Base-by-base conservation (phyloP, 2,329 filamentous ascomycete genomes). In the Neonectria neomacrospora region DNA sequence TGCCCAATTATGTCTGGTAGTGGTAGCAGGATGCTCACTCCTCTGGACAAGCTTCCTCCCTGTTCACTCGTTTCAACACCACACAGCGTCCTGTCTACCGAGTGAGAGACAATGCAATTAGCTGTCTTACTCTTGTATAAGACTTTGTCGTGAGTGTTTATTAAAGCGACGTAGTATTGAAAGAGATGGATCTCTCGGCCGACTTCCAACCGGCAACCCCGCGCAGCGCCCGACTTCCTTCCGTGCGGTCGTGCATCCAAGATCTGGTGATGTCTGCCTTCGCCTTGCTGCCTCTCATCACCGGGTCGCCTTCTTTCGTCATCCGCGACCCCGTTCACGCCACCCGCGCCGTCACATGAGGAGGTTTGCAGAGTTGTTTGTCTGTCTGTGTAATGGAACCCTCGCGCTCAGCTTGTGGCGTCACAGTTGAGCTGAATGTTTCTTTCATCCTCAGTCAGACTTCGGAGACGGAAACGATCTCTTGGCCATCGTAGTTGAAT, bases 221-320 rank as follows among this genome's bases (percentile, higher is more conserved):
- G 54, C 54, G 44, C 16, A 18, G 45, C 45, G 16, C 34, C 45
- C 45, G 28, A 18, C 54, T 51, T 42, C 32, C 45, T 20, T 42
- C 44, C 23, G 23, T 47, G 53, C 41, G 53, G 45, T 18, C 14
- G 39, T 52, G 18, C 39, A 20, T n/a, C 18, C 20, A 23, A 16
- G n/a, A 50, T 51, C 54, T 59, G 48, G 48, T 59, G 55, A 58
- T 63, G 50, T 61, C 37, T 42, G 44, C 30, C 30, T 54, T 50
- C n/a, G 8, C 42, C 18, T 53, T 37, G 47, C n/a, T 44, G 58
- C 32, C 50, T 54, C 58, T 22, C 58, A 56, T 61, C 39, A 48
- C 30, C 37, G 39, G 42, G 32, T 41, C 60, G 42, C 37, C 50
- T 20, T 37, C 22, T 54, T 44, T 63, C 54, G 59, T 53, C 54